Conservation (phyloP, 2,329 filamentous ascomycete genomes). For the Helotiales sp. region DNA sequence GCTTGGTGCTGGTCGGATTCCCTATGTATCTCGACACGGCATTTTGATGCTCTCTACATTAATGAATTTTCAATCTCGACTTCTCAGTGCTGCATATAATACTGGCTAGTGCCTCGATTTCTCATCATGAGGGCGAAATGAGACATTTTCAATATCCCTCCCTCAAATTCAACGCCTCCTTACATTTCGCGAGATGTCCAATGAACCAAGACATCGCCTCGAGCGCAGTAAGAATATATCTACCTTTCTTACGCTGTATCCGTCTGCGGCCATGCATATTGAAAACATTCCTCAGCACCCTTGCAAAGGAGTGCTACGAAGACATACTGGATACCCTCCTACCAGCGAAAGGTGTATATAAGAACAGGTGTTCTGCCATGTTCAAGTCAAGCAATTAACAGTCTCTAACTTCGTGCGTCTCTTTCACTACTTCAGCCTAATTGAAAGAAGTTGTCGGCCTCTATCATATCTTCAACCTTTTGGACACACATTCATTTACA, state of each 20-base stretch:
- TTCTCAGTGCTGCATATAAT: no score
- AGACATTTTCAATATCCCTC: constrained; percentile 4
- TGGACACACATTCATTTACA: not conserved
- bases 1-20: not conserved
- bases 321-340: not conserved
- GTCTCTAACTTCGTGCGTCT: not conserved
- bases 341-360: not conserved
- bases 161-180: not conserved
- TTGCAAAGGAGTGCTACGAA: not conserved
- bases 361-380: not conserved
- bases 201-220: not conserved
- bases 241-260: not conserved
- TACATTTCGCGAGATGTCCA: not conserved
- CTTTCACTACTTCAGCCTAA: not conserved
- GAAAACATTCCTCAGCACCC: constrained; percentile 2
- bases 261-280: not conserved
- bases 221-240: no score
- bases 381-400: not conserved
- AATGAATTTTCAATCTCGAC: no score
- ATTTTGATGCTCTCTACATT: not conserved
- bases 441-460: not conserved
- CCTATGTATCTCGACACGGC: not conserved
- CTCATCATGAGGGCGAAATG: no score
- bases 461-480: no score
- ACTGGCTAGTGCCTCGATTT: no score